Percentiles rank a stretch among this genome's conserved stretches.
These are phyloP conservation scores for Metschnikowia similis DNA, from an alignment of 805 yeast species.

Conservation along the genomic window DNA sequence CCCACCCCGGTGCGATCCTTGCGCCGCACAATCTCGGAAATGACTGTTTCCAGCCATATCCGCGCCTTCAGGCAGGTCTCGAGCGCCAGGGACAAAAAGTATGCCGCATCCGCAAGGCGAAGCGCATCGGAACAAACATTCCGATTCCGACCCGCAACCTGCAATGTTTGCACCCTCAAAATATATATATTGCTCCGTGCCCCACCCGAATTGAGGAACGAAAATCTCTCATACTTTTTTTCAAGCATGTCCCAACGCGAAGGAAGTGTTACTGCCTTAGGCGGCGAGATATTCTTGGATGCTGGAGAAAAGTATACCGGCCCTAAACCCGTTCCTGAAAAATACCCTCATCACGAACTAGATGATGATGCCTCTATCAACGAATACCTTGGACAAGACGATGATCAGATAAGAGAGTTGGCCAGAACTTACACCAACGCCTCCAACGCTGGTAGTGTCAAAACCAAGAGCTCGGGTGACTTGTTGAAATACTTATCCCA, in stretches of 20 bases:
- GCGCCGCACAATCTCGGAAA: constrained; percentile 3
- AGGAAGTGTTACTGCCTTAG: constrained; percentile 9
- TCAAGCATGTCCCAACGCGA: constrained; percentile 6
- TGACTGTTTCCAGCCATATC: neutral
- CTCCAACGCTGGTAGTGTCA: constrained; percentile 12
- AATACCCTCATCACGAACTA: constrained; percentile 1
- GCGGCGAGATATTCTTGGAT: constrained; percentile 8
- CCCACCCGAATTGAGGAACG: neutral
- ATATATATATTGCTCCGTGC: neutral
- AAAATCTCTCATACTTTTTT: neutral
- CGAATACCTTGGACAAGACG: constrained; percentile 36
- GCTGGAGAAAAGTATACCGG: constrained; percentile 8
- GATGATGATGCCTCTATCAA: constrained; percentile 9
- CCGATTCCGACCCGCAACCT: constrained; percentile 1
- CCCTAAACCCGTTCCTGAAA: constrained; percentile 8
- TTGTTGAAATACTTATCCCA: constrained; percentile 40
- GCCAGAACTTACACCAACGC: constrained; percentile 39
- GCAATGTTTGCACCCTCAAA: neutral
- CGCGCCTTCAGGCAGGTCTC: neutral
- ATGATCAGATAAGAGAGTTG: constrained; percentile 33
- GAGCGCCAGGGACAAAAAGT: neutral
- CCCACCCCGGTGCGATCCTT: neutral
- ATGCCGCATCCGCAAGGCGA: constrained; percentile 1
- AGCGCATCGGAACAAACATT: neutral
- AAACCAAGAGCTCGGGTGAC: constrained; percentile 20